A percentile compares a stretch with the other conserved stretches of the same genome.
Evolutionary conservation across 257 asterid species (phyloP).

Genomic region (Solanum pennellii): DNA sequence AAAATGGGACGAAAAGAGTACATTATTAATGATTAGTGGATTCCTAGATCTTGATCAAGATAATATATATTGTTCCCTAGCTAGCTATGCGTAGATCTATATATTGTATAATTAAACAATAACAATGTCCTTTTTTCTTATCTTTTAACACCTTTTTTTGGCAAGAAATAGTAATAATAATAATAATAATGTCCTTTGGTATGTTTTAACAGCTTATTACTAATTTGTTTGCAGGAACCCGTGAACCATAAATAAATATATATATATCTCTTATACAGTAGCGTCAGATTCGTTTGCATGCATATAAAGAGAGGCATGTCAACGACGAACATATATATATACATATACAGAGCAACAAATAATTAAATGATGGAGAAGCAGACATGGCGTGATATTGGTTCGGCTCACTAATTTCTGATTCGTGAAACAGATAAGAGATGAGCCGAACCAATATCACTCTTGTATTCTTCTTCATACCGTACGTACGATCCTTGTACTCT

Average conservation of each 20-base stretch:
- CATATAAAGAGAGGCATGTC: neutral
- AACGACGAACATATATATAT: neutral
- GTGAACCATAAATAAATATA: neutral
- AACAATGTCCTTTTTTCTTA: neutral
- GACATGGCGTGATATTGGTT: conserved; percentile 26
- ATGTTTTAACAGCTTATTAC: neutral
- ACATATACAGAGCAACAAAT: too few species aligned
- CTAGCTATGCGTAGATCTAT: neutral
- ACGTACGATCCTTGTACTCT: neutral
- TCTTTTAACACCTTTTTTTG: neutral
- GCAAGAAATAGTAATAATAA: neutral
- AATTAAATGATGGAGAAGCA: conserved; percentile 5
- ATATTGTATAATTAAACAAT: neutral
- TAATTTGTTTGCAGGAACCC: neutral
- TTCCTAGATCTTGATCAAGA: neutral
- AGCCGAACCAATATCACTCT: conserved; percentile 83
- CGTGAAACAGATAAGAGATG: conserved; percentile 3
- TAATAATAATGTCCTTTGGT: neutral
- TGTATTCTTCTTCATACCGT: conserved; percentile 32
- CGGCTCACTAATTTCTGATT: conserved; percentile 9
- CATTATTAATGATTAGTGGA: neutral
- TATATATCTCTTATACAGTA: neutral
- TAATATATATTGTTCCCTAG: neutral
- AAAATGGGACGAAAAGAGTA: too few species aligned
- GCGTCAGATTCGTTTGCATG: neutral